These are phyloP conservation scores for Alternaria conjuncta DNA, from an alignment of 2,329 filamentous ascomycete genomes.

Conservation along the genomic window DNA sequence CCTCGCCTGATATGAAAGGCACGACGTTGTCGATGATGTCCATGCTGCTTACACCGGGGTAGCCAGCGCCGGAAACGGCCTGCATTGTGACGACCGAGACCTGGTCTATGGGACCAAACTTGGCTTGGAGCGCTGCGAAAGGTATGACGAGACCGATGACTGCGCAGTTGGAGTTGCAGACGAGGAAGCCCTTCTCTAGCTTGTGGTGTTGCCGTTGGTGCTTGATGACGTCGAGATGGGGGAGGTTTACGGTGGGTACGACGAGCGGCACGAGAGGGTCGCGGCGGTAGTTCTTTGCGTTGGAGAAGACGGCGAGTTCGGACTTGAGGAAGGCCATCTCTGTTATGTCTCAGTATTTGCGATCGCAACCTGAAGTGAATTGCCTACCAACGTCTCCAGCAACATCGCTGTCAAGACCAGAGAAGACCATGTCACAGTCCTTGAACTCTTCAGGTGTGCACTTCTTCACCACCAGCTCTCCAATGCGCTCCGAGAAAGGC, in stretches of 20 bases:
- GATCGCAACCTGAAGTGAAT: neutral
- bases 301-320: slow-evolving; percentile 92
- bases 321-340: slow-evolving; percentile 91
- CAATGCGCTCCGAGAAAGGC: slow-evolving; percentile 78
- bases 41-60: slow-evolving; percentile 88
- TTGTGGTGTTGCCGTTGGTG: slow-evolving; percentile 78
- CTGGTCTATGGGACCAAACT: slow-evolving; percentile 77
- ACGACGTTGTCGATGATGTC: slow-evolving; percentile 97
- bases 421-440: slow-evolving; percentile 94
- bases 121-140: slow-evolving; percentile 85
- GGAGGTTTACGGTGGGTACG: slow-evolving; percentile 91
- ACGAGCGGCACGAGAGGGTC: slow-evolving; percentile 90
- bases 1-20: slow-evolving; percentile 90
- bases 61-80: slow-evolving; percentile 90
- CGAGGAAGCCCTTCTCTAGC: slow-evolving; percentile 85
- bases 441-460: slow-evolving; percentile 82
- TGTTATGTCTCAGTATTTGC: slow-evolving; percentile 10
- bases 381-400: slow-evolving; percentile 84
- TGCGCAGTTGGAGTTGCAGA: slow-evolving; percentile 98
- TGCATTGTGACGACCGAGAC: slow-evolving; percentile 94
- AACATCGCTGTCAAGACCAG: slow-evolving; percentile 88
- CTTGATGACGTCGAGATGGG: slow-evolving; percentile 86
- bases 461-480: slow-evolving; percentile 81
- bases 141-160: slow-evolving; percentile 96
- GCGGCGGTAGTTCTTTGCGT: slow-evolving; percentile 95